Evolutionary conservation across 1,139 yeast species (phyloP).

Genomic region (Lipomyces yarrowii): DNA sequence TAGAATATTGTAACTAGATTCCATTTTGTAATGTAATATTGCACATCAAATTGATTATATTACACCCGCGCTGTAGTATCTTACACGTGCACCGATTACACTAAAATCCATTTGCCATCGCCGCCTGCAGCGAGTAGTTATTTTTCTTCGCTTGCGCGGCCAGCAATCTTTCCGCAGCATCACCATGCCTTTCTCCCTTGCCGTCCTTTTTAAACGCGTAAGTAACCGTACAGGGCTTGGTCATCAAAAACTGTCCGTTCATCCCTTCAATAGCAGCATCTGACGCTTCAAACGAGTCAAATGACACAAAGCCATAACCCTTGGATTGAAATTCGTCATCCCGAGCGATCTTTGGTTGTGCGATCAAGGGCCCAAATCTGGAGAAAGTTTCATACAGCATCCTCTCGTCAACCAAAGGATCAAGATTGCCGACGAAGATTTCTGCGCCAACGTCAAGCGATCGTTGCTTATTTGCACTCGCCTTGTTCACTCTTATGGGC

Average conservation of each 20-base stretch:
- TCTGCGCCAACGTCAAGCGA: conserved; percentile 69
- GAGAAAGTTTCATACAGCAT: conserved; percentile 62
- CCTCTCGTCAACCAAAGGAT: conserved; percentile 66
- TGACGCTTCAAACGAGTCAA: conserved; percentile 64
- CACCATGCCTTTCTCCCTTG: conserved; percentile 72
- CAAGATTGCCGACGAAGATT: conserved; percentile 71
- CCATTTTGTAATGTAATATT: neutral
- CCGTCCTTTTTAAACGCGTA: conserved; percentile 75
- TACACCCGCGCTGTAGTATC: neutral
- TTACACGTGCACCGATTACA: neutral
- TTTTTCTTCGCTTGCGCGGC: conserved; percentile 65
- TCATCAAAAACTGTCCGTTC: conserved; percentile 72
- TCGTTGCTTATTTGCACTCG: conserved; percentile 42
- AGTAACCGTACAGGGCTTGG: conserved; percentile 59
- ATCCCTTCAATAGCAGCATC: conserved; percentile 73
- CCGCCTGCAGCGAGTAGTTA: conserved; percentile 33
- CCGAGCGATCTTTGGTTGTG: conserved; percentile 56
- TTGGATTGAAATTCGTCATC: conserved; percentile 53
- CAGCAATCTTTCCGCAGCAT: conserved; percentile 68
- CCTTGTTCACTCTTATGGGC: conserved; percentile 60
- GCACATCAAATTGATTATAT: neutral
- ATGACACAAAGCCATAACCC: conserved; percentile 67
- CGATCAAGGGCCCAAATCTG: conserved; percentile 65
- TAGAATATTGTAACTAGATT: neutral
- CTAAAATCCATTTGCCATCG: neutral